These are phyloP conservation scores for Coniochaeta ligniaria DNA, from an alignment of 2,329 filamentous ascomycete genomes.

Conservation along the genomic window DNA sequence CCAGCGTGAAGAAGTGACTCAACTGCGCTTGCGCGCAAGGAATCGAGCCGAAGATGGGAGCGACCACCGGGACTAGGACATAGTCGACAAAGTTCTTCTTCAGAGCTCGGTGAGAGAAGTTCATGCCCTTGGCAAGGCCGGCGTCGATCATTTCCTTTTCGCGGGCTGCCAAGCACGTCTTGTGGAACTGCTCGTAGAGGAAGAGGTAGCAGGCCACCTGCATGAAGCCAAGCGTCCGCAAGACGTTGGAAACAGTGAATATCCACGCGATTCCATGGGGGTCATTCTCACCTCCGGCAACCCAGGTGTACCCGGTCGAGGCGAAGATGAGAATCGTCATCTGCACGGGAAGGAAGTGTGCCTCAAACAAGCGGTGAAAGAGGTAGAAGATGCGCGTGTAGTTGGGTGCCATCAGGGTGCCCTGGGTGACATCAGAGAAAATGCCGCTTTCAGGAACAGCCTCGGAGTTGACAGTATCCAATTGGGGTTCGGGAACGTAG, in stretches of 20 bases:
- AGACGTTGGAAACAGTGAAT: constrained; percentile 50
- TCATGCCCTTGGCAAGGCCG: constrained; percentile 56
- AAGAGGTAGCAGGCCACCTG: constrained; percentile 56
- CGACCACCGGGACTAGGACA: constrained; percentile 57
- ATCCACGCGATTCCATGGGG: constrained; percentile 49
- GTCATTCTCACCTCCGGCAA: constrained; percentile 43
- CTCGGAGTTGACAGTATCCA: constrained; percentile 30
- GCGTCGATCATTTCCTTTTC: constrained; percentile 61
- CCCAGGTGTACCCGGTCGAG: constrained; percentile 51
- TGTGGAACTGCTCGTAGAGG: constrained; percentile 63
- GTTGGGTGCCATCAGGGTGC: constrained; percentile 41
- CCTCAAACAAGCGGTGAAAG: constrained; percentile 64
- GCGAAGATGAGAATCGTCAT: constrained; percentile 57
- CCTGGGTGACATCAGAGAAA: constrained; percentile 47
- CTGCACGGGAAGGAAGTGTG: constrained; percentile 64
- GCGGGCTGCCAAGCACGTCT: constrained; percentile 49
- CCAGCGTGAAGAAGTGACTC: constrained; percentile 62
- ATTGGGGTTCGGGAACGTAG: constrained; percentile 38
- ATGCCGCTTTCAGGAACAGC: constrained; percentile 39
- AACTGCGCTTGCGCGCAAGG: constrained; percentile 62
- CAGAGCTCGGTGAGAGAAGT: constrained; percentile 53
- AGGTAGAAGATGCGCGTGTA: constrained; percentile 52
- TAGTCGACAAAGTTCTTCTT: constrained; percentile 56
- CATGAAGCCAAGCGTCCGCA: constrained; percentile 56
- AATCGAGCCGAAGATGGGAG: constrained; percentile 60